These are phyloP conservation scores for Hirsutella rhossiliensis DNA, from an alignment of 2,329 filamentous ascomycete species.

Conservation along the genomic window DNA sequence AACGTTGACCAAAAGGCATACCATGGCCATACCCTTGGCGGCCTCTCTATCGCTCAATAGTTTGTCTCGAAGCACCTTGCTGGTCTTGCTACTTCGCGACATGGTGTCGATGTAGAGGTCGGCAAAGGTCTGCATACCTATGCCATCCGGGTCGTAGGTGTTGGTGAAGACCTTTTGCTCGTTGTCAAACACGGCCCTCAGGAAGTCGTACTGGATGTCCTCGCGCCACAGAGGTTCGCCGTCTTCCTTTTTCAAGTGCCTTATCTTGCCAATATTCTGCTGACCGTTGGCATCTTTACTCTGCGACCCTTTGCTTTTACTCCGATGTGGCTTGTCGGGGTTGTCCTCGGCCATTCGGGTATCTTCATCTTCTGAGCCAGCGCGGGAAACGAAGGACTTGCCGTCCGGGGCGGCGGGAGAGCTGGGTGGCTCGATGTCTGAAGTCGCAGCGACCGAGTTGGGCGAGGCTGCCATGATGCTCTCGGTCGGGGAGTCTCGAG, in stretches of 20 bases:
- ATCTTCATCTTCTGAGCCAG: conserved; percentile 35
- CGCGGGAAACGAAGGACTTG: conserved; percentile 35
- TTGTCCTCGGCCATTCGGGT: conserved; percentile 28
- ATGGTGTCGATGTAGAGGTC: conserved; percentile 98
- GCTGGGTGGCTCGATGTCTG: conserved; percentile 32
- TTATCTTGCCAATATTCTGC: conserved; percentile 53
- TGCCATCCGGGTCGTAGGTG: conserved; percentile 55
- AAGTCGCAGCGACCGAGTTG: conserved; percentile 26
- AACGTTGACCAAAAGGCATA: conserved; percentile 92
- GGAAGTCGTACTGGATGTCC: conserved; percentile 82
- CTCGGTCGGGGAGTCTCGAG: background rate
- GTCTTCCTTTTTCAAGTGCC: conserved; percentile 80
- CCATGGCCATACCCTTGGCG: conserved; percentile 98
- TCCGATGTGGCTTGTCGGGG: conserved; percentile 26
- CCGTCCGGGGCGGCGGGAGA: conserved; percentile 29
- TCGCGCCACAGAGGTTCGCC: conserved; percentile 77
- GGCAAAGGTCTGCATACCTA: conserved; percentile 68
- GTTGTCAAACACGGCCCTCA: conserved; percentile 69
- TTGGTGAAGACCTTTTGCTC: conserved; percentile 73
- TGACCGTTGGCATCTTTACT: conserved; percentile 22
- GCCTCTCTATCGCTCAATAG: conserved; percentile 82
- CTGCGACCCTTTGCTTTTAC: conserved; percentile 21
- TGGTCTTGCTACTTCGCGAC: conserved; percentile 97
- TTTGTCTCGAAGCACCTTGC: conserved; percentile 96
- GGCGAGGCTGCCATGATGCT: conserved; percentile 27